A percentile compares a stretch with the other conserved stretches of the same genome.
These are phyloP conservation scores for Phytopythium ostracodes DNA, from an alignment of 352 stramenopile species.

Conservation along the genomic window DNA sequence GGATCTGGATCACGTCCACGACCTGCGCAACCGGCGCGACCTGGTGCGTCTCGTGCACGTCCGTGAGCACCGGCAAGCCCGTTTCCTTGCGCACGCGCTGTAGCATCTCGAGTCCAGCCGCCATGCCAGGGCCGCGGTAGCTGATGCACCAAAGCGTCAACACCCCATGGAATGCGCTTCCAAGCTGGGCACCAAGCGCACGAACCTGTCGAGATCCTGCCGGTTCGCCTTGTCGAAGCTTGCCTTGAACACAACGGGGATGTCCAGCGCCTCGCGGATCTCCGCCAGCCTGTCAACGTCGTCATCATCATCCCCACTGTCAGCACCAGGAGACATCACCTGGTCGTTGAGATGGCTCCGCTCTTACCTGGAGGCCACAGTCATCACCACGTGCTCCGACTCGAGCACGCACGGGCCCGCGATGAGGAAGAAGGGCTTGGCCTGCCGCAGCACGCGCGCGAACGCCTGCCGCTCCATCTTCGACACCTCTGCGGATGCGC, in stretches of 20 bases:
- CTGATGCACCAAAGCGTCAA: slow-evolving; percentile 18
- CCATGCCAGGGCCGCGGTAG: slow-evolving; percentile 73
- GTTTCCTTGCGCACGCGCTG: slow-evolving; percentile 67
- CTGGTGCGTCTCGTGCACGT: slow-evolving; percentile 86
- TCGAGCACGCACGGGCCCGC: slow-evolving; percentile 80
- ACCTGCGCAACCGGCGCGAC: slow-evolving; percentile 59
- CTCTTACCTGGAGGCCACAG: slow-evolving; percentile 57
- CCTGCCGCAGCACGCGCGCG: slow-evolving; percentile 44
- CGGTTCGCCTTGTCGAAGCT: slow-evolving; percentile 90
- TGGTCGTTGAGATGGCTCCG: background rate
- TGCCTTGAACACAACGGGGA: slow-evolving; percentile 86
- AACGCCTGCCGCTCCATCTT: slow-evolving; percentile 46
- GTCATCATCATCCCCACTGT: background rate
- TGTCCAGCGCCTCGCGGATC: slow-evolving; percentile 51
- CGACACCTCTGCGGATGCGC: background rate
- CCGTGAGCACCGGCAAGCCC: slow-evolving; percentile 75
- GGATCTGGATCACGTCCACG: slow-evolving; percentile 85
- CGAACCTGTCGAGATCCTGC: slow-evolving; percentile 59
- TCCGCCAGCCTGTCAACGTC: slow-evolving; percentile 34
- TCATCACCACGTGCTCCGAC: slow-evolving; percentile 59
- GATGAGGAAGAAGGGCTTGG: slow-evolving; percentile 82
- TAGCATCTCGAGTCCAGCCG: slow-evolving; percentile 66
- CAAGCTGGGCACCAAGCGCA: background rate
- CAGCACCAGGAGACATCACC: background rate
- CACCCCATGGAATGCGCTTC: background rate